Percentiles rank a stretch among this genome's conserved stretches.
Conservation (phyloP, 1,284 basidiomycete genomes). For the Golubevia pallescens region DNA sequence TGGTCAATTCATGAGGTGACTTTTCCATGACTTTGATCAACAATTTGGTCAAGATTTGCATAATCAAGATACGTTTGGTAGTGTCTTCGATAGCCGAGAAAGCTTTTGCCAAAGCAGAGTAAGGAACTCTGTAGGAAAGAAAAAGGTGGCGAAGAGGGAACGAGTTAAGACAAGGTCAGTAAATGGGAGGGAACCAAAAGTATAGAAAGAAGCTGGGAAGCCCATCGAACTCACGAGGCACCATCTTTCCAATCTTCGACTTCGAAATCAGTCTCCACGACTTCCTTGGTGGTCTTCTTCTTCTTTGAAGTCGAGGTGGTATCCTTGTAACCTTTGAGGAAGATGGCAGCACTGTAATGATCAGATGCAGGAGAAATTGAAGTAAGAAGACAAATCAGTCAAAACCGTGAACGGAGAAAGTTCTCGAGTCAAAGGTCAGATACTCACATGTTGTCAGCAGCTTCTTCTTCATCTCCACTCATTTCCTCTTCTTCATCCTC, state of each 20-base stretch:
- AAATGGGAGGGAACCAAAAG: too few species aligned
- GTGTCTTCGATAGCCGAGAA: slow-evolving; percentile 57
- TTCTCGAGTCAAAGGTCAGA: background rate
- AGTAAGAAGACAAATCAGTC: background rate
- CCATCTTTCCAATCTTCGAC: slow-evolving; percentile 29
- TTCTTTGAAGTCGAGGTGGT: slow-evolving; percentile 3
- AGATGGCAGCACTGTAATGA: slow-evolving; percentile 28
- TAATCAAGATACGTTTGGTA: slow-evolving; percentile 58
- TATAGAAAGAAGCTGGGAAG: background rate
- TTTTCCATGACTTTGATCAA: slow-evolving; percentile 48
- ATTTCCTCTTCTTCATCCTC: slow-evolving; percentile 10
- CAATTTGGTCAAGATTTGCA: slow-evolving; percentile 53
- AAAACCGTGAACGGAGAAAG: background rate
- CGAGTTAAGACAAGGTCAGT: background rate
- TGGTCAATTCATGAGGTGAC: slow-evolving; percentile 39
- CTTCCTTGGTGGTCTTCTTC: slow-evolving; percentile 18
- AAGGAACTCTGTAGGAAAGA: slow-evolving; percentile 27
- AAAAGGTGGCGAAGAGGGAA: background rate
- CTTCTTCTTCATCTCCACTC: background rate
- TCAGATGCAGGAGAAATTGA: background rate
- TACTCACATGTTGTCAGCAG: too few species aligned
- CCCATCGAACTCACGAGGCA: slow-evolving; percentile 12
- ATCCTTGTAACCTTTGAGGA: slow-evolving; percentile 24
- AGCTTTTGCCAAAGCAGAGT: slow-evolving; percentile 42
- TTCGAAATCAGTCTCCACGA: background rate